Evolutionary conservation across 2,329 filamentous ascomycete genomes (phyloP).

Genomic region (Spiromastix sp.): DNA sequence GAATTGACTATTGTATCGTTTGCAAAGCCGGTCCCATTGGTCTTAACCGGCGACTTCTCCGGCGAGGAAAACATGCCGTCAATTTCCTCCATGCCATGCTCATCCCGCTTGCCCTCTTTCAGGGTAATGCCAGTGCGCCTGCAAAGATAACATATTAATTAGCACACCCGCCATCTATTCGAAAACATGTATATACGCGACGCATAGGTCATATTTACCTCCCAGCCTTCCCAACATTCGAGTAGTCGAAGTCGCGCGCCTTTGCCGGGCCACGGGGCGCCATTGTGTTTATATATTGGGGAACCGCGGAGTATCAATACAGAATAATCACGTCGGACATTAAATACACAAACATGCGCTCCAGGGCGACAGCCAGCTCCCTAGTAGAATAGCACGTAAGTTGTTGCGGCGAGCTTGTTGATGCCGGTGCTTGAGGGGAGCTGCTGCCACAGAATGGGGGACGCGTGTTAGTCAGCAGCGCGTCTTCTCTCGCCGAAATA

Average conservation of each 20-base stretch:
- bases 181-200: neutral
- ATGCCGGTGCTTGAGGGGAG: too few relatives aligned
- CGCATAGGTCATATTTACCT: conserved; percentile 23
- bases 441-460: too few relatives aligned
- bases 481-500: too few relatives aligned
- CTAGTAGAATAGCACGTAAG: too few relatives aligned
- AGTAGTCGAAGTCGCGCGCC: conserved; percentile 37
- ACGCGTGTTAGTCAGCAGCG: too few relatives aligned
- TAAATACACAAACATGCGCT: too few relatives aligned
- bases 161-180: conserved; percentile 8
- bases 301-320: too few relatives aligned
- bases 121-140: conserved; percentile 87
- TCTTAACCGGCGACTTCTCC: conserved; percentile 44
- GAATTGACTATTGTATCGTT: conserved; percentile 42
- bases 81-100: conserved; percentile 82
- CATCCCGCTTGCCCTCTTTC: conserved; percentile 73
- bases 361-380: too few relatives aligned
- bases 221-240: conserved; percentile 37
- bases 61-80: conserved; percentile 86
- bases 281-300: too few relatives aligned
- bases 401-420: too few relatives aligned
- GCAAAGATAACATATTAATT: conserved; percentile 10
- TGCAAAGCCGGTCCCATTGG: conserved; percentile 21
- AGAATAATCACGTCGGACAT: too few relatives aligned
- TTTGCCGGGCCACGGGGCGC: conserved; percentile 31